Base-by-base conservation (phyloP, 108 stramenopile genomes). In the Cyclotella cryptica region DNA sequence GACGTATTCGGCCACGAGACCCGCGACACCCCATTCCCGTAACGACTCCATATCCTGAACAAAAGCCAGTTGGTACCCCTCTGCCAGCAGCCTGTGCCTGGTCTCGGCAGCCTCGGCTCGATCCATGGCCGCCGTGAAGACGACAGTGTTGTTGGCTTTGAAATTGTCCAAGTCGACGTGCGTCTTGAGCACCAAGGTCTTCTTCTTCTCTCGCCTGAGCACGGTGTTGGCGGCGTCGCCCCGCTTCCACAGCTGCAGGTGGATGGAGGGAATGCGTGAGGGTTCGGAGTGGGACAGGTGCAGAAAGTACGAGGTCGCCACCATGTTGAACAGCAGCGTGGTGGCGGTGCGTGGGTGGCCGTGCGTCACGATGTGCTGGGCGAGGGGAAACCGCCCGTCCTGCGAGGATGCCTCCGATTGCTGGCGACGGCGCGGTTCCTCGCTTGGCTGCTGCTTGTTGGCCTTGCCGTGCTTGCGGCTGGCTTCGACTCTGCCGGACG, bases 301-400 rank as follows among this genome's bases (percentile, higher is more conserved):
- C 15, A 81, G 74, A 61, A 81, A 81, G 68, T 81, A 75, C 10
- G 49, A 53, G 44, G 63, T 63, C 14, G 61, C 69, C 0, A 75
- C 80, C 80, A 81, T 81, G 51, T 81, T 81, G 46, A 81, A 81
- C 47, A 81, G 29, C 10, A 81, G 54, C 27, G 80, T 81, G 10
- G 80, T 75, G 26, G 80, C 80, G 28, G 80, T 81, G 41, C 80
- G 73, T 5, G 80, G 69, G 26, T 54, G 58, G 22, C 80, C 80
- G 24, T 81, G 63, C 5, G 74, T 71, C 12, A 81, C 64, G 14
- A 81, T 81, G 55, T 81, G 80, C 0, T 17, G 0, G 15, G 30
- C 60, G 2, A 39, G 0, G 29, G 60, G 60, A 39, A 61, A 61
- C 35, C 35, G 35, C 35, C 35, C 35, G 4, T 35, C 35, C 35